phyloP scores from a whole-genome alignment of 2,329 filamentous ascomycete species.

The Colletotrichum eremochloae region DNA sequence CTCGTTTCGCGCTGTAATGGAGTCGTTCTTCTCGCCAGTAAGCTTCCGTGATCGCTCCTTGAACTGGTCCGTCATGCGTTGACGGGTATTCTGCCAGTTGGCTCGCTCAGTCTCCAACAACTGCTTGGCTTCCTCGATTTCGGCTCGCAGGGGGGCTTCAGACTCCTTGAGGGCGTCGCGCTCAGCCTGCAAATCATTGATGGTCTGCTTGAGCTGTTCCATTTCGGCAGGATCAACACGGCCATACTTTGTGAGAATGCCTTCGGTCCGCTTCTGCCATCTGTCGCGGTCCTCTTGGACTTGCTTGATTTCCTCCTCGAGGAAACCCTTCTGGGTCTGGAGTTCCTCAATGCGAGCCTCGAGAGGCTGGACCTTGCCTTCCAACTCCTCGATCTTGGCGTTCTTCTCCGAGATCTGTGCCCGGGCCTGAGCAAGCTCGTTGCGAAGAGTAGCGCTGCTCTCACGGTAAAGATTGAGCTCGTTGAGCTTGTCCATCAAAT shows the following conservation, averaged over 20 bases:
- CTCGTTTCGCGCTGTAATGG: conserved; percentile 64
- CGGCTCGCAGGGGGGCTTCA: conserved; percentile 65
- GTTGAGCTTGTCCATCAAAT: conserved; percentile 93
- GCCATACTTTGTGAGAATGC: conserved; percentile 96
- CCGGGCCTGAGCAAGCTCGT: conserved; percentile 85
- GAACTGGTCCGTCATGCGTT: conserved; percentile 71
- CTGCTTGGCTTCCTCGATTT: conserved; percentile 65
- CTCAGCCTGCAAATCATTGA: conserved; percentile 75
- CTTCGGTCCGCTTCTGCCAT: conserved; percentile 96
- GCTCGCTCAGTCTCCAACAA: conserved; percentile 67
- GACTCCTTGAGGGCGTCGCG: conserved; percentile 68
- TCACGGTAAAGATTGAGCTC: conserved; percentile 97
- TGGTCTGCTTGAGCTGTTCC: conserved; percentile 86
- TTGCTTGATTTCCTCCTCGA: conserved; percentile 89
- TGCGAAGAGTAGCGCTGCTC: conserved; percentile 90
- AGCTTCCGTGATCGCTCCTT: conserved; percentile 71
- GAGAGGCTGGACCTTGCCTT: conserved; percentile 83
- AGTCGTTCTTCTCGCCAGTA: conserved; percentile 66
- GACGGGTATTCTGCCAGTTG: conserved; percentile 65
- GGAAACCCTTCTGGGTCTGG: conserved; percentile 82
- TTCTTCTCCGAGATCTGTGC: conserved; percentile 81
- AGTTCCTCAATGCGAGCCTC: conserved; percentile 85
- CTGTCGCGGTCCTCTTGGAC: conserved; percentile 92
- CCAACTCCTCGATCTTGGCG: conserved; percentile 79
- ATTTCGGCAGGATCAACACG: conserved; percentile 94